Evolutionary conservation across 108 stramenopile genomes (phyloP).

Genomic region (Aurantiochytrium sp.): DNA sequence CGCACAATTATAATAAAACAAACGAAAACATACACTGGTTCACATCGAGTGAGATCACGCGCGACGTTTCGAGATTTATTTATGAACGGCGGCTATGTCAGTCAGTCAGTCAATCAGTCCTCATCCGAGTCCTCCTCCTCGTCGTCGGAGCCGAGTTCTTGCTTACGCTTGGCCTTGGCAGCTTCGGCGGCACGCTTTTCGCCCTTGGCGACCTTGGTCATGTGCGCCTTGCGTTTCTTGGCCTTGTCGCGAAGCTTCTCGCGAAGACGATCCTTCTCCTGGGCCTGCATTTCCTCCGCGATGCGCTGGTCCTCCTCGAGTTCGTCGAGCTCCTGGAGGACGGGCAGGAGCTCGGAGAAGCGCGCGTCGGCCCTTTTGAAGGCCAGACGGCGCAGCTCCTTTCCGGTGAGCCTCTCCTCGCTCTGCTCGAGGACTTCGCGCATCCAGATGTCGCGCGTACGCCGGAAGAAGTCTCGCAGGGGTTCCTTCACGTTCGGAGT

Average conservation of each 20-base stretch:
- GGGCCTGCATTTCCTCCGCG: conserved; percentile 17
- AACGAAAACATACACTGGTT: too few species aligned
- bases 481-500: background rate
- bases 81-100: background rate
- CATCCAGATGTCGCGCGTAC: background rate
- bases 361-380: background rate
- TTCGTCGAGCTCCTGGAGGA: conserved; percentile 13
- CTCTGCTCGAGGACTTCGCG: background rate
- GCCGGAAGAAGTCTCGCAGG: conserved; percentile 23
- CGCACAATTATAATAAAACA: too few species aligned
- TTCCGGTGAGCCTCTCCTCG: background rate
- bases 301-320: background rate
- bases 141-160: background rate
- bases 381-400: background rate
- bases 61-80: background rate
- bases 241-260: conserved; percentile 28
- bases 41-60: too few species aligned
- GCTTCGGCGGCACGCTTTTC: background rate
- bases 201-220: background rate
- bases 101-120: background rate
- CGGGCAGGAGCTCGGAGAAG: background rate
- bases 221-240: conserved; percentile 9
- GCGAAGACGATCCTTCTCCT: background rate
- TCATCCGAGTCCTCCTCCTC: background rate
- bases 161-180: conserved; percentile 1